phyloP scores from a whole-genome alignment of 2,329 filamentous ascomycete species.

The Harringtonia lauricola region DNA sequence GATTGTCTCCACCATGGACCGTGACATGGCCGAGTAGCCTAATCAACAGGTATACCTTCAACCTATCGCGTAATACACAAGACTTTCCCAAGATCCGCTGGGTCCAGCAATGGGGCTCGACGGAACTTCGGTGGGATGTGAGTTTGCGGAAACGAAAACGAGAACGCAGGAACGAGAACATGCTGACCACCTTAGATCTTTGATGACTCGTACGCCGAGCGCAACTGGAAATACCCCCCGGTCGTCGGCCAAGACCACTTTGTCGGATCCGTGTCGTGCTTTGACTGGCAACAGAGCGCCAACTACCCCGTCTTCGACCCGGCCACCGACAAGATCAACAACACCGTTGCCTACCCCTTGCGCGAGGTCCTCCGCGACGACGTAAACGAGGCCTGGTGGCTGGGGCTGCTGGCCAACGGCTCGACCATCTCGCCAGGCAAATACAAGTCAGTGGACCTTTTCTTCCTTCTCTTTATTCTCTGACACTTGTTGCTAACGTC shows the following conservation, averaged over 20 bases:
- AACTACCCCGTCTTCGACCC: slow-evolving; percentile 1
- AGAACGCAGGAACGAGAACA: not conserved
- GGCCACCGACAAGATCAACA: slow-evolving; percentile 1
- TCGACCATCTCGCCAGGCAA: slow-evolving; percentile 22
- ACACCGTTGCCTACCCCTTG: slow-evolving; percentile 11
- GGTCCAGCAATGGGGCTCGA: slow-evolving; percentile 5
- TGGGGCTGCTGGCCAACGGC: slow-evolving; percentile 14
- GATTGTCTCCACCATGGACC: not conserved
- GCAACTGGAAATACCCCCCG: slow-evolving; percentile 16
- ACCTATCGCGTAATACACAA: slow-evolving; percentile 13
- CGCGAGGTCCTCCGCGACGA: slow-evolving; percentile 9
- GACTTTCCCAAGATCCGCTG: slow-evolving; percentile 19
- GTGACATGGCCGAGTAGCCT: too few species aligned
- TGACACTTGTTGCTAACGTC: too few species aligned
- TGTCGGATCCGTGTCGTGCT: slow-evolving; percentile 13
- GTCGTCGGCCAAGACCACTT: slow-evolving; percentile 13
- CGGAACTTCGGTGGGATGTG: slow-evolving; percentile 20
- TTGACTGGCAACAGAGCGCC: not conserved
- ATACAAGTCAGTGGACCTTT: too few species aligned
- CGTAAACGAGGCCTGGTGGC: slow-evolving; percentile 10
- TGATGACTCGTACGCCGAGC: slow-evolving; percentile 13
- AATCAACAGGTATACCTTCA: slow-evolving; percentile 13
- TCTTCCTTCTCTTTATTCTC: too few species aligned
- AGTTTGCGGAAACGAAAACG: not conserved
- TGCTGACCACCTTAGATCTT: slow-evolving; percentile 7